Base-by-base conservation (phyloP, 78 protist genomes). In the Bodo saltans region DNA sequence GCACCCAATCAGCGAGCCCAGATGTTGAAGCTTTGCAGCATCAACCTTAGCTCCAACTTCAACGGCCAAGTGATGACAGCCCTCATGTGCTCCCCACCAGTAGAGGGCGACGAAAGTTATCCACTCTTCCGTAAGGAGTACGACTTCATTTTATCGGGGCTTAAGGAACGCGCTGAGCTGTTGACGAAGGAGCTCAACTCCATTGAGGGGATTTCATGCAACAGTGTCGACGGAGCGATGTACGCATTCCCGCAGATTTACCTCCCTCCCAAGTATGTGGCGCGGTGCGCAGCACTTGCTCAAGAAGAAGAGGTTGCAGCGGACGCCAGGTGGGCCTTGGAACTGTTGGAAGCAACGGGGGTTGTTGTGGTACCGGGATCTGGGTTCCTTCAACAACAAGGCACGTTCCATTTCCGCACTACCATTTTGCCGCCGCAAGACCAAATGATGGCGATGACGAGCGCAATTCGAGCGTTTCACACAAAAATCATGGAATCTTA, bases 371-470 rank as follows among this genome's bases (percentile, higher is more conserved):
- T 98, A 21, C 99, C 99, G 35, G 99, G 99, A n/a, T 78, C 91
- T 21, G 99, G 99, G 23, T 98, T 98, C 86, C 94, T 90, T 30
- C 99, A 98, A 86, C 38, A 11, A 29, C 91, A 87, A 3, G 99
- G 99, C 27, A 97, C 99, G 42, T 97, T 60, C 79, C 99, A 98
- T 84, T 94, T 97, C 88, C 89, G 99, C 42, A 93, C 95, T 28
- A 95, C 99, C 47, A 94, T 99, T 91, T 83, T 99, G 25, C 99
- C 99, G 0, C 88, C 91, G 2, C 99, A 97, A 17, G 60, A 47
- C 8, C n/a, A 47, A 17, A 8, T 47, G n/a, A 8, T 23, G 60
- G 60, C 8, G 60, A 47, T 47, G 60, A 47, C 60, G n/a, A 8
- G 17, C n/a, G n/a, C n/a, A 8, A 47, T 47, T 17, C n/a, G 60